Evolutionary conservation across 495 filamentous ascomycete genomes (phyloP), one percentile per base, ranked within the genome.

Genomic region (Astrocystis sublimbata): DNA sequence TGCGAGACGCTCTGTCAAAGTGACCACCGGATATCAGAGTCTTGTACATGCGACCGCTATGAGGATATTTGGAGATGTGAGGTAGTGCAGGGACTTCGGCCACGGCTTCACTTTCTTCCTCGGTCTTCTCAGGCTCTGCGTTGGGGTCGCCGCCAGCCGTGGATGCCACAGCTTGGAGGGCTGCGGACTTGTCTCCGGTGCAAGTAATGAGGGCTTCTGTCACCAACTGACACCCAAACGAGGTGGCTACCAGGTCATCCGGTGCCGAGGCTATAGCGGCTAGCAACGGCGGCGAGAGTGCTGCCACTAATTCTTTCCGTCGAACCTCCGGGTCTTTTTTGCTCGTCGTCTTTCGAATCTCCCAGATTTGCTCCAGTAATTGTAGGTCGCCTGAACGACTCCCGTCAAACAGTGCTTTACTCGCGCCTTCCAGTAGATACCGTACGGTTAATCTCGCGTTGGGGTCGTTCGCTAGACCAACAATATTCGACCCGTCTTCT

Each of bases 201-300:
- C 88, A 86, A n/a, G 85, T 85, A 41, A 97, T 83, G 3, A 98
- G 75, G 1, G 92, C 88, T 71, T 97, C 92, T 0, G 85, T 80
- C 33, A 96, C 85, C 74, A 96, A 88, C 60, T 96, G 92, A 66
- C 89, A 91, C 3, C 94, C 94, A 62, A 93, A 94, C 31, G 87
- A 88, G 7, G 86, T 88, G 26, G 87, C 73, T 6, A 90, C 81
- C 5, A 98, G 76, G 21, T 85, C 81, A 10, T 80, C 77, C 3
- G 90, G 83, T n/a, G 87, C 82, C 3, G 82, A 79, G 4, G 83
- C 82, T 56, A 97, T 89, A 15, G 90, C 82, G 12, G 85, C 79
- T 9, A 99, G 80, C 2, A 97, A 75, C 5, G 84, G 73, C 17
- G 84, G 80, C 0, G 89, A 89, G 28, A 92, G 69, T 31, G 86